These are phyloP conservation scores for Fusarium nodosum DNA, from an alignment of 2,329 filamentous ascomycete genomes.

Conservation along the genomic window DNA sequence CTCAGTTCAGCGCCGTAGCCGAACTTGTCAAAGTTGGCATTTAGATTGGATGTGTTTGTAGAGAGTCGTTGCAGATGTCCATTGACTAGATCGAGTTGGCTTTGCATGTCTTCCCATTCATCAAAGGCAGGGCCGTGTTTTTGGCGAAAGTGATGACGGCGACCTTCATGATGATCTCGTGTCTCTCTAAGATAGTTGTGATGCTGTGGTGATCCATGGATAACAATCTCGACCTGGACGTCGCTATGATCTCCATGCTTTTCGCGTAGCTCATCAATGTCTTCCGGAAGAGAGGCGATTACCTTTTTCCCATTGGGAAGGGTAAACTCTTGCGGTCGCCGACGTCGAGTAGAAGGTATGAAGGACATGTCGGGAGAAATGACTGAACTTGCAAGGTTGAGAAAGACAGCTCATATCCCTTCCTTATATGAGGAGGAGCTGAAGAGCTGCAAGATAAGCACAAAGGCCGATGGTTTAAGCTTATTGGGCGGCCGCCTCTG, in stretches of 20 bases:
- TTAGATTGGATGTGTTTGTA: slow-evolving; percentile 67
- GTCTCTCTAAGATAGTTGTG: slow-evolving; percentile 62
- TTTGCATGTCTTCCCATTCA: slow-evolving; percentile 68
- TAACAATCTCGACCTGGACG: slow-evolving; percentile 67
- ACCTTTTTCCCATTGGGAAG: slow-evolving; percentile 69
- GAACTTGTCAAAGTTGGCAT: slow-evolving; percentile 73
- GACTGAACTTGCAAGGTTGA: slow-evolving; percentile 9
- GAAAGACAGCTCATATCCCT: neutral
- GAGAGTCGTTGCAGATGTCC: slow-evolving; percentile 67
- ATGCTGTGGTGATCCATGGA: slow-evolving; percentile 67
- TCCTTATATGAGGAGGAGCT: slow-evolving; percentile 28
- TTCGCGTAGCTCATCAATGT: slow-evolving; percentile 62
- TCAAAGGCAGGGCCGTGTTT: slow-evolving; percentile 65
- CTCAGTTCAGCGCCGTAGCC: slow-evolving; percentile 72
- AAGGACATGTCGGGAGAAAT: slow-evolving; percentile 39
- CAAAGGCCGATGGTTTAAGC: slow-evolving; percentile 16
- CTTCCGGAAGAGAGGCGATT: slow-evolving; percentile 69
- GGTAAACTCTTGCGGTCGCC: slow-evolving; percentile 65
- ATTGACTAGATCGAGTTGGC: slow-evolving; percentile 66
- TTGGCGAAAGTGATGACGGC: slow-evolving; percentile 61
- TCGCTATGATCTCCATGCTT: slow-evolving; percentile 56
- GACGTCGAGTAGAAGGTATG: slow-evolving; percentile 45
- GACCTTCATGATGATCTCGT: slow-evolving; percentile 66
- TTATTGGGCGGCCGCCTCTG: slow-evolving; percentile 38
- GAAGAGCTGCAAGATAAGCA: slow-evolving; percentile 36